Evolutionary conservation across 345 rosid genomes (phyloP).

Genomic region (Viola odorata): DNA sequence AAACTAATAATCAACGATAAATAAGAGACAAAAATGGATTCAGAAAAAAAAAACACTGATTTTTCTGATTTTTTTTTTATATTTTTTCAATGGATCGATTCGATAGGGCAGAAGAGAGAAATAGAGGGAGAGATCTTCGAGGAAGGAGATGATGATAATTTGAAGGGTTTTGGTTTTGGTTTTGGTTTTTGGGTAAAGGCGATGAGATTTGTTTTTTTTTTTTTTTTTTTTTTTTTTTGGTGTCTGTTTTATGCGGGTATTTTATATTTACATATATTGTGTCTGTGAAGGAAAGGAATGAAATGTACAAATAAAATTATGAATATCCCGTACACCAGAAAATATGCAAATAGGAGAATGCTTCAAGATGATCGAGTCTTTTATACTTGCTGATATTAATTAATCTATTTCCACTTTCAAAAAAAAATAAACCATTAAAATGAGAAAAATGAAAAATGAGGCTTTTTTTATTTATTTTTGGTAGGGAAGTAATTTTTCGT

Average conservation of each 20-base stretch:
- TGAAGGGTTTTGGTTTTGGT: neutral
- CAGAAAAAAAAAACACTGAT: neutral
- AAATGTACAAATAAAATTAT: neutral
- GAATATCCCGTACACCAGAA: too few relatives aligned
- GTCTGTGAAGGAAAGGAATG: neutral
- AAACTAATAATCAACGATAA: neutral
- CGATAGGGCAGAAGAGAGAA: neutral
- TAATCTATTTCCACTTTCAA: too few relatives aligned
- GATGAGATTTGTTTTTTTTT: neutral
- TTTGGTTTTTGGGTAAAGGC: neutral
- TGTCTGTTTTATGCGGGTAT: neutral
- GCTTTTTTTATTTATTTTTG: too few relatives aligned
- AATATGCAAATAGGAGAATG: too few relatives aligned
- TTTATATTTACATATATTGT: neutral
- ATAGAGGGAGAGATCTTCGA: neutral
- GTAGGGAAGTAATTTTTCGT: too few relatives aligned
- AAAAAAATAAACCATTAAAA: too few relatives aligned
- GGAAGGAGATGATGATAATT: neutral
- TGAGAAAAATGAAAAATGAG: too few relatives aligned
- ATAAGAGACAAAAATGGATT: neutral
- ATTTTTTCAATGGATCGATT: too few relatives aligned
- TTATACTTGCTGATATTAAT: too few relatives aligned
- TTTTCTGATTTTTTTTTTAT: slow-evolving; percentile 1
- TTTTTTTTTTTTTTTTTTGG: neutral
- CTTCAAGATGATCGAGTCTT: too few relatives aligned